Percentiles rank a stretch among this genome's conserved stretches.
phyloP scores from a whole-genome alignment of 345 rosid genomes.

The Eucalyptus regnans region DNA sequence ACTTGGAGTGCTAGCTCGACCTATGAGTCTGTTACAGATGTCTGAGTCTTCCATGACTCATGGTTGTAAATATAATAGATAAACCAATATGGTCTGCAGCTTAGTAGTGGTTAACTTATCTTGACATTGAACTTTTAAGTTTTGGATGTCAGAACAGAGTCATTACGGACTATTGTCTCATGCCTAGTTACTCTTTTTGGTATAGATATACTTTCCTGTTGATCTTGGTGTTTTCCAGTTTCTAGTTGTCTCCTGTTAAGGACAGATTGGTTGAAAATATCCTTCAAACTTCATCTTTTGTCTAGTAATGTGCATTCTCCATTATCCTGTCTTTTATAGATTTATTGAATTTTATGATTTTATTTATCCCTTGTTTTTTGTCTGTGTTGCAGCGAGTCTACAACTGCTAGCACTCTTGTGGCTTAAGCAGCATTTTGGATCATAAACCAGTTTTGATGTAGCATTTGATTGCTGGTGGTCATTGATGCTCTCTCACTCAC shows the following conservation, averaged over 20 bases:
- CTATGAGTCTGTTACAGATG: background rate
- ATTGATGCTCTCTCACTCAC: background rate
- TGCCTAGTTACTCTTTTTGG: background rate
- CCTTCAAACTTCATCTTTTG: background rate
- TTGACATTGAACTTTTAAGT: background rate
- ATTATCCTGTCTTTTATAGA: background rate
- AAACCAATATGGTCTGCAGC: background rate
- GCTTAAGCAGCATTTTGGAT: background rate
- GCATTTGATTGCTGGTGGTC: background rate
- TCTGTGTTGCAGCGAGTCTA: slow-evolving; percentile 2
- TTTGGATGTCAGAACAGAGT: background rate
- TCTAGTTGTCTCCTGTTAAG: background rate
- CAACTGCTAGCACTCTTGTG: slow-evolving; percentile 7
- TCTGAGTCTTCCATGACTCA: background rate
- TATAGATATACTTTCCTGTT: background rate
- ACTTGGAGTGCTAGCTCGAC: background rate
- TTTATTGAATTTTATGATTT: background rate
- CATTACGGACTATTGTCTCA: background rate
- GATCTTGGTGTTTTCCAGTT: background rate
- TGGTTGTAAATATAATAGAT: background rate
- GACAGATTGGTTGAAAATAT: background rate
- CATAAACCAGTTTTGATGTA: background rate
- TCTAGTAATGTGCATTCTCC: background rate
- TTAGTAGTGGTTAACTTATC: background rate
- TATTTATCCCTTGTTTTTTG: background rate